These are phyloP conservation scores for Peronosclerospora sorghi DNA, from an alignment of 352 stramenopile species.

Conservation along the genomic window DNA sequence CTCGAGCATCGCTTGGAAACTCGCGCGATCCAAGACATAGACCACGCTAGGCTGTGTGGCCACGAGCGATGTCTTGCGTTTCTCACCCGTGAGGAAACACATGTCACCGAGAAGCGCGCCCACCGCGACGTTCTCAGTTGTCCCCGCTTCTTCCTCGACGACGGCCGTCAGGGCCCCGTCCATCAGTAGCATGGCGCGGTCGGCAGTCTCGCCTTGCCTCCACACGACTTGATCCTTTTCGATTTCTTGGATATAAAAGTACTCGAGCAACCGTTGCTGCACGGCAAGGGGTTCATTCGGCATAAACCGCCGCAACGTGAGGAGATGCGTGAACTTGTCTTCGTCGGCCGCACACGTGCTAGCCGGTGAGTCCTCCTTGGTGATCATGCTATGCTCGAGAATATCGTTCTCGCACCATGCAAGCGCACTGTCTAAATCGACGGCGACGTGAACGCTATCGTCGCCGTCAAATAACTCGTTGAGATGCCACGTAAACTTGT, in stretches of 20 bases:
- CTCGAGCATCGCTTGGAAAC: slow-evolving; percentile 52
- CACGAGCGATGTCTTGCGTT: slow-evolving; percentile 68
- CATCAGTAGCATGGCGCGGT: slow-evolving; percentile 48
- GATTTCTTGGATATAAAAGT: slow-evolving; percentile 56
- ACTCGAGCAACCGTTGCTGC: slow-evolving; percentile 54
- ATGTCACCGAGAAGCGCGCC: slow-evolving; percentile 71
- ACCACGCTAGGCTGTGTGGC: slow-evolving; percentile 47
- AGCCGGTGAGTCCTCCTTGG: slow-evolving; percentile 8
- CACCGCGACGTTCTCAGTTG: slow-evolving; percentile 54
- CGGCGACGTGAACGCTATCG: slow-evolving; percentile 37
- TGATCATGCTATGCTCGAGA: slow-evolving; percentile 22
- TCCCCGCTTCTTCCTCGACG: slow-evolving; percentile 70
- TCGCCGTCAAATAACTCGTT: slow-evolving; percentile 42
- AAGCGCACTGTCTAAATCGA: slow-evolving; percentile 53
- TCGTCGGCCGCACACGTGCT: slow-evolving; percentile 22
- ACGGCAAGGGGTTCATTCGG: slow-evolving; percentile 51
- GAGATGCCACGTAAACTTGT: slow-evolving; percentile 47
- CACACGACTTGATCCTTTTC: slow-evolving; percentile 52
- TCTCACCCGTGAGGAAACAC: slow-evolving; percentile 69
- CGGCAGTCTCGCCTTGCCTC: slow-evolving; percentile 48
- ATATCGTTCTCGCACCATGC: slow-evolving; percentile 68
- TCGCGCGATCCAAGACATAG: slow-evolving; percentile 47
- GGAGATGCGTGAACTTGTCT: slow-evolving; percentile 44
- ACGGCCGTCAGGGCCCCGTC: slow-evolving; percentile 55
- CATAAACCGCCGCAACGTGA: slow-evolving; percentile 52